Conservation (phyloP, 441 rosid genomes). For the Adansonia gregorii region DNA sequence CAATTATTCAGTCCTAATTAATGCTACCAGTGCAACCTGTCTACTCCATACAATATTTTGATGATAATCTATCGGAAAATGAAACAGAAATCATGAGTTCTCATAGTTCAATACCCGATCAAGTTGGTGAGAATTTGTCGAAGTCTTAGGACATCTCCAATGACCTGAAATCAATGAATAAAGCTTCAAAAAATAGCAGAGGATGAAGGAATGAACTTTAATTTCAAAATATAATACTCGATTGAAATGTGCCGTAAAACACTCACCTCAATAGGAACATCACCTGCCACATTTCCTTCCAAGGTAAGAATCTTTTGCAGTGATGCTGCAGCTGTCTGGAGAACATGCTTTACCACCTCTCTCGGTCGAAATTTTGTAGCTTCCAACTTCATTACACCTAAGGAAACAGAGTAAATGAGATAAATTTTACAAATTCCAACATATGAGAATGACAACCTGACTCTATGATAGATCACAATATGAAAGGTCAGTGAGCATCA, state of each 20-base stretch:
- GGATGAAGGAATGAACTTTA: background rate
- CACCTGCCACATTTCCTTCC: slow-evolving; percentile 84
- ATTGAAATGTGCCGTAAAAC: background rate
- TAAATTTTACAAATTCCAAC: background rate
- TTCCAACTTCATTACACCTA: slow-evolving; percentile 92
- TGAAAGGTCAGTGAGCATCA: background rate
- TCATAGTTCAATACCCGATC: slow-evolving; percentile 59
- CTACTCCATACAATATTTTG: background rate
- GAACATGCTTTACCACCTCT: slow-evolving; percentile 93
- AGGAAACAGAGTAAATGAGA: background rate
- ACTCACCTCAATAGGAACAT: slow-evolving; percentile 85
- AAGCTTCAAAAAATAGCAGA: background rate
- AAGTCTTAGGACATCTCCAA: slow-evolving; percentile 94
- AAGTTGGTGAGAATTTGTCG: slow-evolving; percentile 94
- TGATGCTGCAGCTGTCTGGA: slow-evolving; percentile 96
- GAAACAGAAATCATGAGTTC: background rate
- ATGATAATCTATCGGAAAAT: background rate
- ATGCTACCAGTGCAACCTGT: background rate
- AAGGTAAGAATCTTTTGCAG: slow-evolving; percentile 72
- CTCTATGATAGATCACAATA: background rate
- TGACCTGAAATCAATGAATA: slow-evolving; percentile 52
- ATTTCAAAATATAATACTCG: background rate
- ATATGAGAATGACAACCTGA: background rate
- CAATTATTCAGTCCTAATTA: background rate
- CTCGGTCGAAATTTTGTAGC: slow-evolving; percentile 90